Percentiles rank a stretch among this genome's conserved stretches.
Evolutionary conservation across 306 rosid species (phyloP).

Genomic region (Gastrolobium bilobum): DNA sequence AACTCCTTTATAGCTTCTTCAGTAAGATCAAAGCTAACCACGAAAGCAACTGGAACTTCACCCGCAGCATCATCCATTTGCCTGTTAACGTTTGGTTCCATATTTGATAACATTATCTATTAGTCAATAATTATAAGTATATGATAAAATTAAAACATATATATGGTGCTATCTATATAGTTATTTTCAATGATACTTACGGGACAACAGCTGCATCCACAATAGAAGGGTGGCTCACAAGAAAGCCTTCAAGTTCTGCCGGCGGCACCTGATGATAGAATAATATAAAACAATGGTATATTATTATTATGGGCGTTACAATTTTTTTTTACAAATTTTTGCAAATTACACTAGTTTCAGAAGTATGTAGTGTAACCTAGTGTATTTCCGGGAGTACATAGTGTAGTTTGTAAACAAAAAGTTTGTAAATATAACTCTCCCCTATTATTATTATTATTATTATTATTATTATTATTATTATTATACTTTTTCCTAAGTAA

Average conservation of each 20-base stretch:
- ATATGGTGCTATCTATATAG: not conserved
- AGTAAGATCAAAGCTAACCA: conserved; percentile 61
- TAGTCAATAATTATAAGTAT: not conserved
- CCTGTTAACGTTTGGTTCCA: conserved; percentile 47
- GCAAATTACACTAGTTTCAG: too few relatives aligned
- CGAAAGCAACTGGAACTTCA: conserved; percentile 85
- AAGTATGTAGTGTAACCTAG: too few relatives aligned
- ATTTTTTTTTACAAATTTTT: too few relatives aligned
- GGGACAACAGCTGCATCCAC: conserved; percentile 89
- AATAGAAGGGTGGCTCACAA: conserved; percentile 69
- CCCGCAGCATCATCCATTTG: conserved; percentile 73
- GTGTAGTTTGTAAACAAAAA: too few relatives aligned
- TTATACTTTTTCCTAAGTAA: not conserved
- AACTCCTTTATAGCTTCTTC: conserved; percentile 70
- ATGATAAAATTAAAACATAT: not conserved
- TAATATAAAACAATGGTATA: not conserved
- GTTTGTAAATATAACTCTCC: too few relatives aligned
- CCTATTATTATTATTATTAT: too few relatives aligned
- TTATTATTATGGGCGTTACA: too few relatives aligned
- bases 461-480: not conserved
- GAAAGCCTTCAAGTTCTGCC: conserved; percentile 78
- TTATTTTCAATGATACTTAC: conserved; percentile 53
- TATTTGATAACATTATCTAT: not conserved
- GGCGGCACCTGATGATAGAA: conserved; percentile 68
- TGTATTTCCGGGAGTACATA: too few relatives aligned